Evolutionary conservation across 805 yeast genomes (phyloP).

Genomic region (Yarrowia osloensis): DNA sequence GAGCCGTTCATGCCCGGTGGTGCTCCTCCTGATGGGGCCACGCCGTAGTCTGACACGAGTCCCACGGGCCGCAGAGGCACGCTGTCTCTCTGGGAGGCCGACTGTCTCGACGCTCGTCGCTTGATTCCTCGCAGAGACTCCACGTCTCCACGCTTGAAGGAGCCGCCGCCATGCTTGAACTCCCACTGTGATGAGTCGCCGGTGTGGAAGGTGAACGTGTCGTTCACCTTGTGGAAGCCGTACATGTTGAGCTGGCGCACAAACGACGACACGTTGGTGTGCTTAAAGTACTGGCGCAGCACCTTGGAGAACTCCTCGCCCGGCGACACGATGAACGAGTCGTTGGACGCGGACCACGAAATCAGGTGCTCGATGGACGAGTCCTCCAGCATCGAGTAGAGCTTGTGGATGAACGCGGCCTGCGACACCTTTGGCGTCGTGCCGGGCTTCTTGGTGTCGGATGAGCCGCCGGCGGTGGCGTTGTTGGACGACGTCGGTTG

Average conservation of each 20-base stretch:
- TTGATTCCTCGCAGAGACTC: constrained; percentile 74
- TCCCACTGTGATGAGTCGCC: constrained; percentile 61
- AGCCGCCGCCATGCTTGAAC: constrained; percentile 78
- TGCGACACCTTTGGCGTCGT: constrained; percentile 45
- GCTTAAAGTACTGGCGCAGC: constrained; percentile 74
- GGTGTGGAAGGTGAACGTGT: constrained; percentile 37
- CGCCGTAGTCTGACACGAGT: constrained; percentile 9
- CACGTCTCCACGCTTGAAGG: constrained; percentile 77
- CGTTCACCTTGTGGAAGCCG: constrained; percentile 77
- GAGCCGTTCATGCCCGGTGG: constrained; percentile 21
- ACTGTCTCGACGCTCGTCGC: constrained; percentile 62
- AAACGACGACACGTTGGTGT: constrained; percentile 89
- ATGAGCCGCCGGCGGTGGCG: background rate
- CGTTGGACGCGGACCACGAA: constrained; percentile 76
- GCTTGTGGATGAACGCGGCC: constrained; percentile 80
- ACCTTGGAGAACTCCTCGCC: constrained; percentile 85
- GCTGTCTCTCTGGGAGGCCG: constrained; percentile 37
- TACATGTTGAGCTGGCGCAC: constrained; percentile 95
- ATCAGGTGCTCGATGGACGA: constrained; percentile 68
- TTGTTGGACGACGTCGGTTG: background rate
- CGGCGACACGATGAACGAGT: constrained; percentile 78
- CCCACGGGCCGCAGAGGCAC: constrained; percentile 37
- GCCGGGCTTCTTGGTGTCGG: constrained; percentile 17
- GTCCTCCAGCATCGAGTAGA: constrained; percentile 88
- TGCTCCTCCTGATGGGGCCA: constrained; percentile 8